Base-by-base conservation (phyloP, 1,139 yeast genomes). In the Candida sp. region DNA sequence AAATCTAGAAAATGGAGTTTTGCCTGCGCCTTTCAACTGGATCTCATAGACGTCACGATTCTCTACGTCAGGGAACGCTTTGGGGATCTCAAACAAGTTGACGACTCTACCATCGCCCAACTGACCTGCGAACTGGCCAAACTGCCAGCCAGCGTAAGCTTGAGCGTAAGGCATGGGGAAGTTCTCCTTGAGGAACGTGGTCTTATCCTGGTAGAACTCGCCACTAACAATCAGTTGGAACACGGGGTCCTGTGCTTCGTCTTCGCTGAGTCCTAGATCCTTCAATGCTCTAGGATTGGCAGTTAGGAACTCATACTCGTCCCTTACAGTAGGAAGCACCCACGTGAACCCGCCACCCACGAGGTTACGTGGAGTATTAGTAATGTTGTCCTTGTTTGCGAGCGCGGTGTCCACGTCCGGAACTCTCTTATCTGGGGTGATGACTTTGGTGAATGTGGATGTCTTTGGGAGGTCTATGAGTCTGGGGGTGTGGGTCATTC, bases 111-210 rank as follows among this genome's bases (percentile, higher is more conserved):
- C 99, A 66, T 94, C 99, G 4, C 99, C 99, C 56, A 94, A 73
- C 67, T 94, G 99, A 1, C 98, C 98, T 0, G 98, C 98, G 84
- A 94, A 94, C 58, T 82, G 85, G 3, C 99, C 98, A 73, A 94
- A 94, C 65, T 94, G 99, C 79, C 89, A 91, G 1, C 99, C 99
- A 1, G 98, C 97, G 67, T 94, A 94, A 0, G 96, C 90, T 66
- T 88, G 93, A 6, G 97, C 84, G 69, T 89, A 93, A 0, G 98
- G 98, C 60, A 84, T 83, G 0, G 89, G 81, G n/a, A 70, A 73
- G 1, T 65, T 67, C 34, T 73, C 69, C 9, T 69, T 68, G 33
- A 67, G 60, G 31, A 81, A 68, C 3, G 57, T 54, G 6, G 60
- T 56, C 9, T 61, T 57, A 35, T 66, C 61, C 27, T 66, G 61